Evolutionary conservation across 257 asterid genomes (phyloP).

Genomic region (Ligustrum vulgare): DNA sequence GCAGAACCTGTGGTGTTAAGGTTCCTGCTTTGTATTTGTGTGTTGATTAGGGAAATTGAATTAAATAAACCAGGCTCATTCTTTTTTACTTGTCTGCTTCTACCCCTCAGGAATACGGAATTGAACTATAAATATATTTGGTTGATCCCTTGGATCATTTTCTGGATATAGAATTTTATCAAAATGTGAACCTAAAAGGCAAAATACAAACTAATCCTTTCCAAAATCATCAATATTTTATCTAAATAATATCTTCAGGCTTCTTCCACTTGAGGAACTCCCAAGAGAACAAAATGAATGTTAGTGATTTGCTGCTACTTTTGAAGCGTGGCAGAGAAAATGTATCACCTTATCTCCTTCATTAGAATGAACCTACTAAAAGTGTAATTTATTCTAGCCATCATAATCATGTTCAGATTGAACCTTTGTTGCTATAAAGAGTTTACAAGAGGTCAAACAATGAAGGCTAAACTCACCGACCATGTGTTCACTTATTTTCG

Average conservation of each 20-base stretch:
- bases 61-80: neutral
- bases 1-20: neutral
- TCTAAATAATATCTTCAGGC: neutral
- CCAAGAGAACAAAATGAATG: neutral
- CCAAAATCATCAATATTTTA: neutral
- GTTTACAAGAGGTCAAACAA: neutral
- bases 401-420: neutral
- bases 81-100: constrained; percentile 3
- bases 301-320: neutral
- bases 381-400: neutral
- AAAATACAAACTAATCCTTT: neutral
- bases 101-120: neutral
- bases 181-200: neutral
- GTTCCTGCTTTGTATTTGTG: neutral
- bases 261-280: neutral
- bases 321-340: neutral
- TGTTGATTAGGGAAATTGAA: neutral
- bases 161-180: neutral
- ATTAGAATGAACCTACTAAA: neutral
- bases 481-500: neutral
- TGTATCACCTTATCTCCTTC: neutral
- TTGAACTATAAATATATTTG: neutral
- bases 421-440: neutral
- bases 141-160: neutral
- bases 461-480: neutral